These are phyloP conservation scores for Suhomyces guaymorum DNA, from an alignment of 1,139 yeast species.

Conservation along the genomic window DNA sequence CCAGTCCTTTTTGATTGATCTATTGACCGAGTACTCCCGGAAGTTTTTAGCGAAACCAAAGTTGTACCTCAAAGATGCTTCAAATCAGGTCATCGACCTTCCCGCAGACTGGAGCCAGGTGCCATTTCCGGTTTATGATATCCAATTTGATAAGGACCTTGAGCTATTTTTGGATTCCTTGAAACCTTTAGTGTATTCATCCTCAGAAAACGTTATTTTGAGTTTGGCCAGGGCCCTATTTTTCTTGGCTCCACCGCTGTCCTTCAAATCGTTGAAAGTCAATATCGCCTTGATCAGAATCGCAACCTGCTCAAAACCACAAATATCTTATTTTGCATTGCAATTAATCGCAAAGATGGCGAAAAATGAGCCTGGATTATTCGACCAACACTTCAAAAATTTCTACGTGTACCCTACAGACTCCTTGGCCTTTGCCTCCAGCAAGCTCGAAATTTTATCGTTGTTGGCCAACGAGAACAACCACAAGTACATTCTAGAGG, in stretches of 20 bases:
- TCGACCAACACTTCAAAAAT: conserved; percentile 47
- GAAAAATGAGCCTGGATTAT: conserved; percentile 41
- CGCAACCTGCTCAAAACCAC: conserved; percentile 31
- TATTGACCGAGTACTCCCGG: conserved; percentile 68
- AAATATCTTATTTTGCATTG: conserved; percentile 39
- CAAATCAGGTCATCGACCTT: conserved; percentile 32
- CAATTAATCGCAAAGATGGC: conserved; percentile 44
- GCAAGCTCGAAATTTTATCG: conserved; percentile 68
- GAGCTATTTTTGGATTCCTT: conserved; percentile 51
- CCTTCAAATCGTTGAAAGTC: conserved; percentile 49
- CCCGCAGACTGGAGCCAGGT: conserved; percentile 38
- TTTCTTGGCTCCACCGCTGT: conserved; percentile 54
- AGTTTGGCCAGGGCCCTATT: conserved; percentile 57
- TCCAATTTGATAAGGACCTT: conserved; percentile 56
- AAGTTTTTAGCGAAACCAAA: conserved; percentile 57
- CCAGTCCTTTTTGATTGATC: conserved; percentile 60
- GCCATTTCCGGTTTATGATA: conserved; percentile 37
- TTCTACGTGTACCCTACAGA: conserved; percentile 69
- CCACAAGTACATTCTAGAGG: conserved; percentile 56
- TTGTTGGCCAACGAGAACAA: conserved; percentile 55
- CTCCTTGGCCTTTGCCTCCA: conserved; percentile 40
- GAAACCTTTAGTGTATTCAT: conserved; percentile 45
- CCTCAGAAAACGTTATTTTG: conserved; percentile 64
- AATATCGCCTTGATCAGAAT: conserved; percentile 52
- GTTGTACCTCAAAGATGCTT: conserved; percentile 27